Base-by-base conservation (phyloP, 2,329 filamentous ascomycete species). In the Eutypa lata region DNA sequence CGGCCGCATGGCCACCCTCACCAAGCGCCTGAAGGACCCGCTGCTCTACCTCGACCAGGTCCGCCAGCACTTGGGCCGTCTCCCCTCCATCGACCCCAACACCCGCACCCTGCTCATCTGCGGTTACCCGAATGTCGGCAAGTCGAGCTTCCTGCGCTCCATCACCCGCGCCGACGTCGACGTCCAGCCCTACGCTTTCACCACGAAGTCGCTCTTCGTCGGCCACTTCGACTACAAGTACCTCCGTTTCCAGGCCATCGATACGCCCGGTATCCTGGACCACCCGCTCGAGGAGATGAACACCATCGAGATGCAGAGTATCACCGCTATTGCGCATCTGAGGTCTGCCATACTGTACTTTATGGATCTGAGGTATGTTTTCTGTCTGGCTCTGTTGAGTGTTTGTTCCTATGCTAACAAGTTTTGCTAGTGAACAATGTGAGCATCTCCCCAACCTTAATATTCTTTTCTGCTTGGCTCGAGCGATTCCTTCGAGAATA, bases 241-340 rank as follows among this genome's bases (percentile, higher is more conserved):
- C 76, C 79, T 91, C 61, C 82, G 90, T 57, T 81, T 81, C 68
- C 78, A 80, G 76, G 92, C 91, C 26, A 97, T 99, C 63, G 94
- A 99, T 74, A 99, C 94, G 11, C 93, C 93, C n/a, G 94, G 94
- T 79, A 96, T 99, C 62, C 78, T 99, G 56, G 94, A 99, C 65
- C 94, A 99, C 71, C 92, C 93, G 35, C 84, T 99, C 8, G 94
- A 97, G 75, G 94, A 97, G 77, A 99, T 97, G 94, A 96, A 97
- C 76, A 97, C 94, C 3, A 99, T 99, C 68, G 94, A 99, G 75
- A 97, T 97, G 91, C 94, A 97, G 79, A 89, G 89, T 57, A 97
- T 99, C 62, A 97, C 93, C 18, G 94, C 95, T 11, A 96, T 99
- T 76, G 94, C 94, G 49, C 95, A 99, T 78, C 80, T 99, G 68